These are phyloP conservation scores for Tricholoma bakamatsutake DNA, from an alignment of 768 basidiomycete species.

Conservation along the genomic window DNA sequence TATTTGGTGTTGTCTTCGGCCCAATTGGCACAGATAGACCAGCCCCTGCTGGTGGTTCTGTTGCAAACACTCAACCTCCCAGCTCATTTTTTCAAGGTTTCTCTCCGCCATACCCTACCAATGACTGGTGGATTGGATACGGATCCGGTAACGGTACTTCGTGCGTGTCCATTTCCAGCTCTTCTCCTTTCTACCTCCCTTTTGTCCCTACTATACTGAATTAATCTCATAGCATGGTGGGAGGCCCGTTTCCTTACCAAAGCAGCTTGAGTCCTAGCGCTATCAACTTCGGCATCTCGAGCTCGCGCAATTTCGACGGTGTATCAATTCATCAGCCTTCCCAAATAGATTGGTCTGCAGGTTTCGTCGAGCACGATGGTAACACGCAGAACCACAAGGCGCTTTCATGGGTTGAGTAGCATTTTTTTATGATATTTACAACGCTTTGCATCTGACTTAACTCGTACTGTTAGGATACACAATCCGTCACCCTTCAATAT, in stretches of 20 bases:
- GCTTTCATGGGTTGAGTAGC: constrained; percentile 22
- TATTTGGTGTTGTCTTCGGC: constrained; percentile 16
- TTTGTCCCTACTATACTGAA: no score
- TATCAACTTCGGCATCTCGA: constrained; percentile 26
- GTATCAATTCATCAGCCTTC: constrained; percentile 26
- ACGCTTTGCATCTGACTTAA: background rate
- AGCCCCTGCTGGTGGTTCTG: constrained; percentile 19
- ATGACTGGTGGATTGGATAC: constrained; percentile 31
- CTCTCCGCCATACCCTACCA: constrained; percentile 28
- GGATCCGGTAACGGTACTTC: constrained; percentile 20
- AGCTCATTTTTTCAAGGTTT: constrained; percentile 28
- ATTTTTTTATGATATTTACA: background rate
- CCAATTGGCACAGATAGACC: constrained; percentile 22
- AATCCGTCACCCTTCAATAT: constrained; percentile 30
- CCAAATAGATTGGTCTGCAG: constrained; percentile 27
- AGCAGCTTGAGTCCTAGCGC: constrained; percentile 19
- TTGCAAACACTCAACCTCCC: constrained; percentile 23
- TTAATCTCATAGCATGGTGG: constrained; percentile 17
- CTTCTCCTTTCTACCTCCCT: no score
- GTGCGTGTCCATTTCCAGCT: constrained; percentile 9
- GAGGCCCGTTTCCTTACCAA: constrained; percentile 29
- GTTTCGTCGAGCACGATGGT: constrained; percentile 27
- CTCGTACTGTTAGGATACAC: constrained; percentile 21
- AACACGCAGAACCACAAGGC: constrained; percentile 26
- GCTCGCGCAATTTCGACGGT: constrained; percentile 25